Base-by-base conservation (phyloP, 805 yeast species). In the Candida stauntonica region DNA sequence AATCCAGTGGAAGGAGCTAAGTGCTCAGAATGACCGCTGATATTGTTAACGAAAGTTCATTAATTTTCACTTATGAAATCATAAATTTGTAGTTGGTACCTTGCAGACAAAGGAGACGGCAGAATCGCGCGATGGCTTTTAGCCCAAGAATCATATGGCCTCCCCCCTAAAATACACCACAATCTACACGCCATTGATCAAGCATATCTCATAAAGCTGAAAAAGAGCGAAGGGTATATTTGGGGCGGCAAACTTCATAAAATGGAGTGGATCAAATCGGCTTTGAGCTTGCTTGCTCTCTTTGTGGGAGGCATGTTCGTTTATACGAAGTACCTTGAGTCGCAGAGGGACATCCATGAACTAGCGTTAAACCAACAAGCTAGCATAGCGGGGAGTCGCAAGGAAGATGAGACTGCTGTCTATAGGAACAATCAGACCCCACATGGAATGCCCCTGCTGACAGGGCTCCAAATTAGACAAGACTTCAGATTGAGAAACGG, bases 371-470 rank as follows among this genome's bases (percentile, higher is more conserved):
- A 62, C 26, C 72, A 76, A 48, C 96, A 88, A 58, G 73, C 94
- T 2, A 68, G 78, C 16, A 61, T 81, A 24, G 74, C 82, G 3
- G 62, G 79, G 5, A 80, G 86, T 1, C 67, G 95, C n/a, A 66
- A 71, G 30, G 66, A 68, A 5, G 68, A 73, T 35, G 95, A 88
- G 57, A 75, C 89, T 13, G 89, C 95, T 0, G 66, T 84, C 9
- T 80, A 84, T 58, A 72, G 93, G 46, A 81, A 87, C 35, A 77
- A 77, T 32, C 78, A 82, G 48, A 76, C 84, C 23, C 93, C 89
- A 17, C 79, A 76, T 54, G 85, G 86, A 5, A 57, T 75, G 42
- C 81, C 85, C 1, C 66, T 88, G 39, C 68, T 81, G 17, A 72
- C 84, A 3, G 94, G 94, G 0, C 61, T 85, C 39, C 75, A 77